Conservation (phyloP, 768 basidiomycete genomes). For the Trametes cingulata region DNA sequence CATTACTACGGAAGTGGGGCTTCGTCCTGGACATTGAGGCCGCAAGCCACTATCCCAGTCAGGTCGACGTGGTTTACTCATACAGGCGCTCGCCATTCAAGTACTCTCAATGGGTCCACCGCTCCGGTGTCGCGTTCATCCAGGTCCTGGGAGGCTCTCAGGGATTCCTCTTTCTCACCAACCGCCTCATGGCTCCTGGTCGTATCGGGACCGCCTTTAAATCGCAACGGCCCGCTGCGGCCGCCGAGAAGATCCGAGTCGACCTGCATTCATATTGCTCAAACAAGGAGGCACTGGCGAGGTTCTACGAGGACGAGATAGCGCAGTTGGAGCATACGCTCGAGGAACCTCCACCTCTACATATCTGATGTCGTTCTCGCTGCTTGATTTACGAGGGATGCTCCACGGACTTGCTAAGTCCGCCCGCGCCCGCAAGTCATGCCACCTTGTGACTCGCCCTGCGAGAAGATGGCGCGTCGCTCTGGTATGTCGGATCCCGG, state of each 20-base stretch:
- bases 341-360: constrained; percentile 59
- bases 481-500: background rate
- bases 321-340: constrained; percentile 45
- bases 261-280: constrained; percentile 67
- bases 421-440: background rate
- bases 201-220: constrained; percentile 57
- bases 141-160: constrained; percentile 79
- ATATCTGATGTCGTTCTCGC: constrained; percentile 31
- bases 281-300: constrained; percentile 50
- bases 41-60: constrained; percentile 70
- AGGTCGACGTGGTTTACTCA: constrained; percentile 84
- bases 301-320: constrained; percentile 76
- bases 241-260: constrained; percentile 61
- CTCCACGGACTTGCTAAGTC: background rate
- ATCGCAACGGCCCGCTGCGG: constrained; percentile 53
- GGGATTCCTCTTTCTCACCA: constrained; percentile 89
- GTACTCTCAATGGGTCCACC: constrained; percentile 91
- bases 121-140: constrained; percentile 85
- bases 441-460: background rate
- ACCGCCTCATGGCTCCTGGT: constrained; percentile 76
- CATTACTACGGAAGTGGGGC: constrained; percentile 70
- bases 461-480: background rate
- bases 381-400: background rate
- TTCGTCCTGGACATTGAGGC: constrained; percentile 89
- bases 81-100: constrained; percentile 79